A percentile compares a stretch with the other conserved stretches of the same genome.
Evolutionary conservation across 345 rosid genomes (phyloP).

Genomic region (Hevea brasiliensis): DNA sequence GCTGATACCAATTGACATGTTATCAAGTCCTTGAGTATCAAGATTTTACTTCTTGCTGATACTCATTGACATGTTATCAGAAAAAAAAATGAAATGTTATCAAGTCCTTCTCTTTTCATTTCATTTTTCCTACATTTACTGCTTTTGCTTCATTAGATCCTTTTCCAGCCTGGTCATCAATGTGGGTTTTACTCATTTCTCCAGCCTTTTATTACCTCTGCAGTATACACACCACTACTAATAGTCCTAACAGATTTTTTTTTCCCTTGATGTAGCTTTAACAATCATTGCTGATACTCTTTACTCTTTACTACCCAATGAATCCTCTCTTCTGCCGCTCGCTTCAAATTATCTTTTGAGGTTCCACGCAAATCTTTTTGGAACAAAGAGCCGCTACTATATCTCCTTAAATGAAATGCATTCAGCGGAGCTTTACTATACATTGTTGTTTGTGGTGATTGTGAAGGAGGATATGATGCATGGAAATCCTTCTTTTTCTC

Average conservation of each 20-base stretch:
- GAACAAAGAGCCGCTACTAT: conserved; percentile 37
- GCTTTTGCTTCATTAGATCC: conserved; percentile 21
- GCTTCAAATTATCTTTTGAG: conserved; percentile 24
- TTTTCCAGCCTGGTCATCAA: conserved; percentile 19
- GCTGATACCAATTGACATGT: conserved; percentile 12
- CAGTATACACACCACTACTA: conserved; percentile 35
- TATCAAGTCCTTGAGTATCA: conserved; percentile 10
- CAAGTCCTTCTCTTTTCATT: conserved; percentile 18
- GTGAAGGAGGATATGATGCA: conserved; percentile 35
- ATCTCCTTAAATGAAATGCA: conserved; percentile 40
- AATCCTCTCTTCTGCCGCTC: conserved; percentile 25
- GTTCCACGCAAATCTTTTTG: conserved; percentile 23
- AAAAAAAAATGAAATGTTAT: too few species aligned
- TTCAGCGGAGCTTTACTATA: conserved; percentile 25
- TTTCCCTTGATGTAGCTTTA: conserved; percentile 53
- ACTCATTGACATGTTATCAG: conserved; percentile 13
- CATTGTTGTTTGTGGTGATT: conserved; percentile 4
- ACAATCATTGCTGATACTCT: conserved; percentile 2
- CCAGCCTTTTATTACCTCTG: conserved; percentile 28
- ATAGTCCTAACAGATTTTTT: conserved; percentile 68
- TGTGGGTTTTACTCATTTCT: conserved; percentile 28
- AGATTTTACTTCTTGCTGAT: conserved; percentile 16
- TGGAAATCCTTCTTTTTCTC: conserved; percentile 37
- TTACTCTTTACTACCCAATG: conserved; percentile 14
- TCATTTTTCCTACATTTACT: conserved; percentile 20